Evolutionary conservation across 768 basidiomycete species (phyloP), one percentile per base, ranked within the genome.

Genomic region (Hygrophorus pudorinus): DNA sequence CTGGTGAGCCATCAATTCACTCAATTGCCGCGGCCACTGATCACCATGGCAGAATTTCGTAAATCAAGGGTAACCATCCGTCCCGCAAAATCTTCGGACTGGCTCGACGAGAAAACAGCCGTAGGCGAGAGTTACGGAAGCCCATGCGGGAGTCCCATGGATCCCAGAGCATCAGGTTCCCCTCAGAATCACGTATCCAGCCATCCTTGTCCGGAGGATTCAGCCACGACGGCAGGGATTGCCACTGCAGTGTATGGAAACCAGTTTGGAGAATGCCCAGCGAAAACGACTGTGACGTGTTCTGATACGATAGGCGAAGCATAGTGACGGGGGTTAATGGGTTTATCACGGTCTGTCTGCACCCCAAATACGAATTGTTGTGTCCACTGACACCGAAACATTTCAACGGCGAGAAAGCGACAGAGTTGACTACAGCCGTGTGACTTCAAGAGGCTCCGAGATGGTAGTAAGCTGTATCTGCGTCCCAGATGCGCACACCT

Each of bases 381-480:
- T 78, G 42, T 78, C 78, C 60, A 70, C 81, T 48, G 67, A 71
- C 12, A 71, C 77, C 32, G 65, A 84, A 24, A 24, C 24, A 24
- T 3, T 24, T 24, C 24, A 7, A 3, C 24, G 24, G 24, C 24
- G 24, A 24, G 24, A 24, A 24, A 7, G 4, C 24, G 24, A 24
- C 48, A 76, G 73, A 47, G 78, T 83, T 66, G 83, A 86, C 66
- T 81, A 85, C 65, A 58, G 84, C 84, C 53, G 70, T 81, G 46
- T n/a, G 71, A 66, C 20, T 60, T 81, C 48, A 67, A 75, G 49
- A 70, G 73, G 41, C 75, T 73, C 62, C 53, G 60, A 16, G 84
- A 85, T 63, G 79, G 79, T 8, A 76, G 75, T 39, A n/a, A 83
- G 85, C 62, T 46, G 78, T 29, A 54, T 65, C 31, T 81, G 47